Percentiles rank a stretch among this genome's conserved stretches.
Conservation (phyloP, 208 protist genomes). For the Porcisia hertigi region DNA sequence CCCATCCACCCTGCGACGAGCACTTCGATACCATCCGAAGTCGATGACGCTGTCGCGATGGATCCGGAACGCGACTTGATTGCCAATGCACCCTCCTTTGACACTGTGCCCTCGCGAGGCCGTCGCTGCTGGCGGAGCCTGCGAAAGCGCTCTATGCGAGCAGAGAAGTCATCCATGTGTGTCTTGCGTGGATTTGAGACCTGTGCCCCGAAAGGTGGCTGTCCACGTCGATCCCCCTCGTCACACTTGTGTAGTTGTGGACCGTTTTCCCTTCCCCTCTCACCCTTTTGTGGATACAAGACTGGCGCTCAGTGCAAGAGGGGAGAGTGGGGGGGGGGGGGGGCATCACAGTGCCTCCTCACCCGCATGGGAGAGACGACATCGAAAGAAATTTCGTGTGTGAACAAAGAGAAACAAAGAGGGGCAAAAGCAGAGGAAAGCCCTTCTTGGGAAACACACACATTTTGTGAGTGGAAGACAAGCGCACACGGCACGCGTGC, state of each 20-base stretch:
- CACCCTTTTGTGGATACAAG: neutral
- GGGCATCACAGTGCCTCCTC: neutral
- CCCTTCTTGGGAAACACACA: no score
- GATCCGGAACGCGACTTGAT: neutral
- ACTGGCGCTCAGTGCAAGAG: neutral
- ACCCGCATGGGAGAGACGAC: neutral
- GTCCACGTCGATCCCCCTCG: neutral
- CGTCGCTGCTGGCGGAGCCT: neutral
- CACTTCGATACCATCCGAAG: neutral
- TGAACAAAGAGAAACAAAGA: neutral
- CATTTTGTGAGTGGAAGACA: neutral
- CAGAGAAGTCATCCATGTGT: constrained; percentile 1
- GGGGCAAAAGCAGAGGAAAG: neutral
- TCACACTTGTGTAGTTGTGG: no score
- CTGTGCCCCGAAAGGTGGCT: neutral
- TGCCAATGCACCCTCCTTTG: neutral
- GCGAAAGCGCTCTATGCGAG: neutral
- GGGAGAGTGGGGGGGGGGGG: neutral
- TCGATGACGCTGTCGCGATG: neutral
- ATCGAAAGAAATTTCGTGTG: neutral
- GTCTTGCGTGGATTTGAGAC: neutral
- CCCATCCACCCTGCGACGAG: constrained; percentile 4
- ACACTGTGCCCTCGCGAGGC: neutral
- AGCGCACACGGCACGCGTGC: neutral
- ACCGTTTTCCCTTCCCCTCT: no score